Percentiles rank a stretch among this genome's conserved stretches.
These are phyloP conservation scores for Yarrowia porcina DNA, from an alignment of 805 yeast genomes.

Conservation along the genomic window DNA sequence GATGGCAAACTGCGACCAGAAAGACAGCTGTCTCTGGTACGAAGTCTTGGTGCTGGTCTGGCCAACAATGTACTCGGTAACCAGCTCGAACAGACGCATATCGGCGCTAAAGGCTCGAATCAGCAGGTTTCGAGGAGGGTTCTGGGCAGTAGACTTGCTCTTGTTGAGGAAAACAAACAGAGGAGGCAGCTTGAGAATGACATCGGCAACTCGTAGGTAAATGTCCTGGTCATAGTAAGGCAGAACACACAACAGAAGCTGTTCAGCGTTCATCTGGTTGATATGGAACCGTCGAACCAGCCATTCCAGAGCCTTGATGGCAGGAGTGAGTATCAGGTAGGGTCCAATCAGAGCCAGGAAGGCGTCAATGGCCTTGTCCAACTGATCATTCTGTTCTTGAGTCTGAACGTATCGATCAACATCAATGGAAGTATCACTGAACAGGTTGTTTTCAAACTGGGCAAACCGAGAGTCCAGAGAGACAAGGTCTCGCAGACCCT, in stretches of 20 bases:
- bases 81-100: conserved; percentile 60
- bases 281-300: conserved; percentile 83
- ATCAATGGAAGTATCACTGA: conserved; percentile 73
- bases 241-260: conserved; percentile 63
- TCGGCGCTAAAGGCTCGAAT: conserved; percentile 68
- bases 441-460: conserved; percentile 66
- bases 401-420: conserved; percentile 79
- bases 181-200: conserved; percentile 64
- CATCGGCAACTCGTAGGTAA: conserved; percentile 69
- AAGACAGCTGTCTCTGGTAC: conserved; percentile 69
- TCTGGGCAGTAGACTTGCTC: conserved; percentile 59
- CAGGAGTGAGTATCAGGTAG: conserved; percentile 68
- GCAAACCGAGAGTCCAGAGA: conserved; percentile 71
- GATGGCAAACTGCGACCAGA: conserved; percentile 70
- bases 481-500: conserved; percentile 71
- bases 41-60: conserved; percentile 53
- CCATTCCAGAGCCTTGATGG: conserved; percentile 90
- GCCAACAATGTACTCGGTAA: conserved; percentile 53
- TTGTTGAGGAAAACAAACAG: conserved; percentile 68
- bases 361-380: conserved; percentile 70
- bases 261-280: conserved; percentile 75
- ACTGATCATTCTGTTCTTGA: conserved; percentile 67
- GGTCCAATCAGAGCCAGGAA: conserved; percentile 74
- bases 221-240: conserved; percentile 77
- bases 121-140: conserved; percentile 67